Base-by-base conservation (phyloP, 2,329 filamentous ascomycete species). In the Fusarium sp. region DNA sequence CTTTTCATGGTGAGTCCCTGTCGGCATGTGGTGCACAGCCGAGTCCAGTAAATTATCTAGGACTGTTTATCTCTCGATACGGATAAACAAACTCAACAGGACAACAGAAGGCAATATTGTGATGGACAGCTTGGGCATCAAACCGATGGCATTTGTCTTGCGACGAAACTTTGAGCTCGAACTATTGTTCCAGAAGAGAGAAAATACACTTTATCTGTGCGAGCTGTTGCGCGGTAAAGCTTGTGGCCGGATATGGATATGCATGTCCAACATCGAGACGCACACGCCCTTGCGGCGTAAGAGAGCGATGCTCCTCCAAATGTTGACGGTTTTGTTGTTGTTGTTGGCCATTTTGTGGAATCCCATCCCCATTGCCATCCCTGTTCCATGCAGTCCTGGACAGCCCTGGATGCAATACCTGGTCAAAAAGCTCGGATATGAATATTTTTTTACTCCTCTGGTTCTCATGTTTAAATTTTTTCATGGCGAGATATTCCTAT, bases 1-100 rank as follows among this genome's bases (percentile, higher is more conserved):
- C 53, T 65, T 67, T 40, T 59, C 43, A 67, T 55, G 48, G 59
- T 57, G 46, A 68, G 55, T 72, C 72, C 68, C 60, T 73, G 66
- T 59, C 61, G 68, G 56, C 63, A 72, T 74, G 71, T 59, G 63
- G 66, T 69, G 49, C 71, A 72, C 68, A 72, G 70, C 70, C 66
- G 63, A 63, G 59, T 58, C 55, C 48, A 69, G 69, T 48, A 57
- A 71, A 71, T 71, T 71, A 71, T 68, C 64, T 71, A 69, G 64
- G 63, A 71, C 64, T 63, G 46, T 71, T 71, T 68, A 66, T 71
- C 63, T 71, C 51, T 56, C 41, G 37, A 68, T 68, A 59, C 53
- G 68, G 68, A 47, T 54, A 49, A 54, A 50, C 60, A 63, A 57
- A 45, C 20, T 63, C 45, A 42, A 63, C 48, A 55, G 59, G 37